Evolutionary conservation across 495 filamentous ascomycete species (phyloP).

Genomic region (Rhizodiscina lignyota): DNA sequence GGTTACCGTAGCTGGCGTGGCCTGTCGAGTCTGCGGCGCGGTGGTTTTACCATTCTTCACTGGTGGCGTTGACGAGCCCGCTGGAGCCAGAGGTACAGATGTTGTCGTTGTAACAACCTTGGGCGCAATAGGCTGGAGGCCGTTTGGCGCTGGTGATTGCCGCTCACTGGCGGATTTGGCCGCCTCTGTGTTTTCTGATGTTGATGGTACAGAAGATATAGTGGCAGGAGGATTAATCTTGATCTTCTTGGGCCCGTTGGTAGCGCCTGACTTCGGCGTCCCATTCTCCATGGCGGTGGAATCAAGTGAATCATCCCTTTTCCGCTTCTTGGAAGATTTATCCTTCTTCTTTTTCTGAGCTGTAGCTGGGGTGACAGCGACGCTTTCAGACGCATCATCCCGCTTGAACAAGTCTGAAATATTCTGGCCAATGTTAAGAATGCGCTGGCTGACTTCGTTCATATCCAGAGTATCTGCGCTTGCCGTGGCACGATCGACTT

Average conservation of each 20-base stretch:
- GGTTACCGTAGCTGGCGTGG: conserved; percentile 15
- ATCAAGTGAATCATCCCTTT: too few relatives aligned
- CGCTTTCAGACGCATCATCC: not conserved
- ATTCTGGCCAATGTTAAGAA: conserved; percentile 22
- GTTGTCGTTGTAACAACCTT: conserved; percentile 4
- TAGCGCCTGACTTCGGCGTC: too few relatives aligned
- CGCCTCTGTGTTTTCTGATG: too few relatives aligned
- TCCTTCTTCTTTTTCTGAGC: conserved; percentile 2
- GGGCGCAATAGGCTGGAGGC: not conserved
- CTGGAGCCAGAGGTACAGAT: conserved; percentile 15
- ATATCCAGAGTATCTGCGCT: too few relatives aligned
- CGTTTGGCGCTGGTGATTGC: too few relatives aligned
- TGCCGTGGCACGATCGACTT: too few relatives aligned
- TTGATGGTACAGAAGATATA: not conserved
- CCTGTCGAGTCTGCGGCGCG: conserved; percentile 14
- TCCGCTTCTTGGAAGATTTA: conserved; percentile 8
- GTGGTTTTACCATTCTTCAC: too few relatives aligned
- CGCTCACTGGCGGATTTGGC: too few relatives aligned
- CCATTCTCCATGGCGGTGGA: too few relatives aligned
- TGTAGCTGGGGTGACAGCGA: not conserved
- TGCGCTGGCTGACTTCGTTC: conserved; percentile 42
- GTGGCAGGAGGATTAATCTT: conserved; percentile 1
- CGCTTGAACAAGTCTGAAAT: conserved; percentile 11
- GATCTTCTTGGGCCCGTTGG: conserved; percentile 4
- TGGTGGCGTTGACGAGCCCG: conserved; percentile 4